Conservation (phyloP, 2,329 filamentous ascomycete species). For the Neurospora crassa region DNA sequence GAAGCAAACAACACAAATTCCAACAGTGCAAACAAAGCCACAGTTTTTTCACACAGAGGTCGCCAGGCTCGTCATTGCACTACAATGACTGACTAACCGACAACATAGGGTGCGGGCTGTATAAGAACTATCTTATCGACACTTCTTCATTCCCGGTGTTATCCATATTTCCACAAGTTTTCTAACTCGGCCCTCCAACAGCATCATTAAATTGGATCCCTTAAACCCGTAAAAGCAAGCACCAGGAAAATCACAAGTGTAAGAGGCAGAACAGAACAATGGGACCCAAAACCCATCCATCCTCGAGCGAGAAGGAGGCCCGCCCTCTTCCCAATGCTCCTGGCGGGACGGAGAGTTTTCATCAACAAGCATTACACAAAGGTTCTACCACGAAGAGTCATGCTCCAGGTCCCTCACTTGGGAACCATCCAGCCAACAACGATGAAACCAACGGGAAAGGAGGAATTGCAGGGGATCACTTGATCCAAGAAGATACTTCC, state of each 20-base stretch:
- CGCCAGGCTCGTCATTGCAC: neutral
- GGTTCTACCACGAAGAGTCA: neutral
- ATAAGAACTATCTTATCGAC: neutral
- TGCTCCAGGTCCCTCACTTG: neutral
- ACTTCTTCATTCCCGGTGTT: neutral
- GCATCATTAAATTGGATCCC: neutral
- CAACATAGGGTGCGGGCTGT: neutral
- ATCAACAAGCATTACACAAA: neutral
- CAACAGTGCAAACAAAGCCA: neutral
- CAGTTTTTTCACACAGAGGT: neutral
- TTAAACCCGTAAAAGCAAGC: neutral
- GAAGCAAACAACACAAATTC: neutral
- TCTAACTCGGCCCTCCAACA: rapidly evolving
- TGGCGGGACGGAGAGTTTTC: neutral
- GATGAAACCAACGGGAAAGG: neutral
- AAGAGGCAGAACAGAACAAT: neutral
- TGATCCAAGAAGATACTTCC: neutral
- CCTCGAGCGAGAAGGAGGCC: neutral
- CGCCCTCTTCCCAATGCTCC: neutral
- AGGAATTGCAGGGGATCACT: neutral
- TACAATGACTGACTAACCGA: neutral
- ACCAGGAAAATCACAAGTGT: neutral
- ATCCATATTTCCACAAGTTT: neutral
- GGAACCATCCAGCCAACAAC: neutral
- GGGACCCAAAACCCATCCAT: neutral